phyloP scores from a whole-genome alignment of 306 rosid species.

The Benincasa hispida region DNA sequence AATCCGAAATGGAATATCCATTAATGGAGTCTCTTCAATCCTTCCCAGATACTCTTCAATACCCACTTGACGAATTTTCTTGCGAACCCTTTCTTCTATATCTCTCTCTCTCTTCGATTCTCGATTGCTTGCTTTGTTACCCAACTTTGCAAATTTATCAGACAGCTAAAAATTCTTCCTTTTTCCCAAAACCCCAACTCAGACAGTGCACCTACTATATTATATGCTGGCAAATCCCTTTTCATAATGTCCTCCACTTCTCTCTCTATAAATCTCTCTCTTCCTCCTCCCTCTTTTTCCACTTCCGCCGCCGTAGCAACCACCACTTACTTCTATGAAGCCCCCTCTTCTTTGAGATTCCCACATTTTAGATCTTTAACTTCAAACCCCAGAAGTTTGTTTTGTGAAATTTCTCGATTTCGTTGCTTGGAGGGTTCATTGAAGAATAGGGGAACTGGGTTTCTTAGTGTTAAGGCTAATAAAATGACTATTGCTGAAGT shows the following conservation, averaged over 20 bases:
- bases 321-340: not conserved
- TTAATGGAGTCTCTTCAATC: not conserved
- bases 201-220: not conserved
- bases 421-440: slow-evolving; percentile 10
- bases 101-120: not conserved
- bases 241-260: slow-evolving; percentile 32
- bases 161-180: not conserved
- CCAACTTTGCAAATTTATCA: not conserved
- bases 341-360: slow-evolving; percentile 15
- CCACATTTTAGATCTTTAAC: slow-evolving; percentile 11
- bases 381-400: slow-evolving; percentile 29
- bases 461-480: slow-evolving; percentile 25
- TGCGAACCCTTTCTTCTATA: not conserved
- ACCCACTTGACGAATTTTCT: not conserved
- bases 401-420: slow-evolving; percentile 14
- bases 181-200: not conserved
- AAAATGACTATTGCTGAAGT: slow-evolving; percentile 60
- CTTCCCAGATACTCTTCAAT: not conserved
- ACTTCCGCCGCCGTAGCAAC: slow-evolving; percentile 16
- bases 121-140: not conserved
- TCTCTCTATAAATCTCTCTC: slow-evolving; percentile 58
- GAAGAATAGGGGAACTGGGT: slow-evolving; percentile 12
- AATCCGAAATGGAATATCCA: slow-evolving; percentile 5
- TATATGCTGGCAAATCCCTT: not conserved
- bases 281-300: slow-evolving; percentile 41